Evolutionary conservation across 345 rosid species (phyloP).

Genomic region (Eucalyptus rudis): DNA sequence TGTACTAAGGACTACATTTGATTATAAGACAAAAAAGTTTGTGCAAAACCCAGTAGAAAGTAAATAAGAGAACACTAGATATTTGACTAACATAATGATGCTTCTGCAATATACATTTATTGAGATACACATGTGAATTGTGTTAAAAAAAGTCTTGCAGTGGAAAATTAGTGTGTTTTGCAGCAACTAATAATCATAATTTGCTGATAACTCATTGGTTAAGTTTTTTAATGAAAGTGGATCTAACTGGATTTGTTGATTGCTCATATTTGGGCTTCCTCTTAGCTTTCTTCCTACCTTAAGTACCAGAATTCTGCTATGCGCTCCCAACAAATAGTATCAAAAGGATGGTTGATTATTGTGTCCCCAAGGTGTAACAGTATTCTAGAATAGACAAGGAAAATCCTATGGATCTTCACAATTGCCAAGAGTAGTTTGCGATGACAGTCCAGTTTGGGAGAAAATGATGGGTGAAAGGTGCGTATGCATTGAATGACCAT

Average conservation of each 20-base stretch:
- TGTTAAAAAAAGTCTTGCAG: background rate
- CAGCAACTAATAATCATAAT: background rate
- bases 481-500: background rate
- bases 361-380: background rate
- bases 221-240: background rate
- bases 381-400: background rate
- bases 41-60: background rate
- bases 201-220: background rate
- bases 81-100: background rate
- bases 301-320: background rate
- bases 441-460: background rate
- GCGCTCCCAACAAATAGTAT: background rate
- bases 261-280: background rate
- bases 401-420: background rate
- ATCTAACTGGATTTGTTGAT: background rate
- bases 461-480: background rate
- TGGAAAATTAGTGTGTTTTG: background rate
- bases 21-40: background rate
- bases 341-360: background rate
- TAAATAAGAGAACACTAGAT: background rate
- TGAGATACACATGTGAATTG: background rate
- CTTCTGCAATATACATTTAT: background rate
- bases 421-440: background rate
- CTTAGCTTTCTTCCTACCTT: background rate
- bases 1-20: background rate